Evolutionary conservation across 1,284 basidiomycete species (phyloP), one percentile per base, ranked within the genome.

Genomic region (Rhodotorula sp.): DNA sequence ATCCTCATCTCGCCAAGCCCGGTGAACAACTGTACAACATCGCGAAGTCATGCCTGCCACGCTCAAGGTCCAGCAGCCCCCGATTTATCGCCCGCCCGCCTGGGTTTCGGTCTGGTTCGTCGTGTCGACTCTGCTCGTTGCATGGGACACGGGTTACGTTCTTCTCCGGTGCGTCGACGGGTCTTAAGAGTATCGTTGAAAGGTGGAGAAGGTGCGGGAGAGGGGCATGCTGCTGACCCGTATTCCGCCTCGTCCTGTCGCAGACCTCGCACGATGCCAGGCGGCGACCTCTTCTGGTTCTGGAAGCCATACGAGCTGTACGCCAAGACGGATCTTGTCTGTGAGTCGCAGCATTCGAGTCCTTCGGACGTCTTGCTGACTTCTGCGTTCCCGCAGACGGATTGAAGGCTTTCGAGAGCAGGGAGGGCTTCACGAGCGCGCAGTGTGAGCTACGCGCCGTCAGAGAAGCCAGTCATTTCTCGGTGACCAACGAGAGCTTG

Each of bases 271-370:
- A 87, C 85, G 11, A 86, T 89, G 83, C 31, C 20, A 24, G 91
- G 90, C 2, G 92, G 92, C 2, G 90, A 92, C 80, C 82, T 92
- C 51, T 87, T 91, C 74, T 93, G 90, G 90, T 85, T 94, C 59
- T 94, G 91, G 92, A 83, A 85, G 71, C 72, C 68, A 0, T 73
- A 73, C 48, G 48, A 28, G 48, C 77, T 90, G 40, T 92, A 92
- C 79, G 87, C 89, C 74, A 82, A 88, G 55, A 82, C 94, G 62
- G 89, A 90, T 78, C 82, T 83, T 69, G 86, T 91, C 18, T 95
- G 40, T 44, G 11, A 44, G 40, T 18, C 40, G 5, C 8, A 13
- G 16, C 40, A 34, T 5, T 10, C 40, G 16, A 18, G 40, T 13
- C 16, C 9, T 8, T 13, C 40, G 2, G 40, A 44, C 10, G 40